Evolutionary conservation across 2,329 filamentous ascomycete genomes (phyloP), one percentile per base, ranked within the genome.

Genomic region (Colletotrichum chlorophyti): DNA sequence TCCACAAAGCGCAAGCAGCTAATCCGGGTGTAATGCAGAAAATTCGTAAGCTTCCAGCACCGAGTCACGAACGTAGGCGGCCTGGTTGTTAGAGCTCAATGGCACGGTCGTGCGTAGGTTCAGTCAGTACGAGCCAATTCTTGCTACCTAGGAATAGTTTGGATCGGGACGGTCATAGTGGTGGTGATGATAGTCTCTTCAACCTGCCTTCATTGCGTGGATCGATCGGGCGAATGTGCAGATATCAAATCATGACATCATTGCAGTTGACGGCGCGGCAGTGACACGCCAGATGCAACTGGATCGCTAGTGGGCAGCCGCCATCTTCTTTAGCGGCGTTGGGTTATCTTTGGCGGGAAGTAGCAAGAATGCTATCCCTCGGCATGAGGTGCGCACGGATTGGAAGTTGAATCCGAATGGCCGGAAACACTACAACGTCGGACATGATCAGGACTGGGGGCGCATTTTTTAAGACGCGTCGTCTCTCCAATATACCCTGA

Each of bases 181-280:
- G n/a, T n/a, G n/a, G 32, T 9, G 41, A 47, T 53, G 42, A 54
- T n/a, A 24, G 24, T 34, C 23, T 17, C 15, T 19, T 19, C 17
- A 15, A 27, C 8, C 14, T 15, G 19, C 46, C 19, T 21, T n/a
- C 9, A 27, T 27, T 23, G n/a, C 27, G 27, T 53, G 29, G 32
- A 32, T 38, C 31, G 57, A 60, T 57, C 32, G 5, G 14, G 14
- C 6, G 23, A 21, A 11, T 21, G 29, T 17, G 23, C 19, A 49
- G 6, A 14, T 23, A 50, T 57, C 26, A n/a, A 15, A 15, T 21
- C 7, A 45, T 60, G 57, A 60, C 57, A 57, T 60, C 57, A 57
- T 15, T n/a, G 23, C 14, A 19, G 17, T 19, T 35, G 32, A 21
- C 32, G 14, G 40, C 51, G 32, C 45, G 45, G 32, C 40, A 23